Evolutionary conservation across 805 yeast genomes (phyloP), one percentile per base, ranked within the genome.

Genomic region (Ogataea salicorniae): DNA sequence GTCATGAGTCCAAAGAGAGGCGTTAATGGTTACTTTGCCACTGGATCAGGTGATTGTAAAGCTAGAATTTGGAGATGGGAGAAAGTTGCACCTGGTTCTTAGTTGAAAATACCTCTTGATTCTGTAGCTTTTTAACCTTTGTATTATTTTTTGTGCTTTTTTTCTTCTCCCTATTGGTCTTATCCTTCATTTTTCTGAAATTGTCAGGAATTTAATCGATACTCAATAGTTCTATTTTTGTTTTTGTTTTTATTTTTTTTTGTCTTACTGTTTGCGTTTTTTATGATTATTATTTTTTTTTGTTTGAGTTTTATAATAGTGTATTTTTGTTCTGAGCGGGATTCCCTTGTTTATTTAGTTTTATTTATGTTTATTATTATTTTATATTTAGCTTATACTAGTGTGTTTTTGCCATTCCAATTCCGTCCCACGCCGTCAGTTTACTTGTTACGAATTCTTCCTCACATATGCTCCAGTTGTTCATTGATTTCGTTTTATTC

Each of bases 11-110:
- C 66, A 16, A 59, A 58, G 47, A 49, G 62, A 47, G 75, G 77
- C 51, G 85, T 84, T 42, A 77, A 77, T 52, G 83, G 95, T 42
- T 83, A 88, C 59, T 94, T 92, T 74, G 98, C 98, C 46, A 91
- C 98, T 14, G 98, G 98, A 48, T 79, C 89, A 69, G 99, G 98
- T 66, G 98, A 92, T 70, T 92, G 96, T 69, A 87, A 91, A 66
- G 98, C 98, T 37, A 81, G 97, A 69, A 87, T 92, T 62, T 92
- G 99, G 99, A 80, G 85, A 67, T 89, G 89, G 85, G 81, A 80
- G 58, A 76, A 55, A 43, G 51, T 60, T 31, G 48, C 63, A 18
- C 53, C 56, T n/a, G 47, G 52, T 14, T 46, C 51, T 3, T 46
- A 29, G 36, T 18, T n/a, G 5, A 14, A 3, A 20, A 7, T 37